Evolutionary conservation across 75 land plant species (phyloP), one percentile per base, ranked within the genome.

Genomic region (Azolla pinnata): DNA sequence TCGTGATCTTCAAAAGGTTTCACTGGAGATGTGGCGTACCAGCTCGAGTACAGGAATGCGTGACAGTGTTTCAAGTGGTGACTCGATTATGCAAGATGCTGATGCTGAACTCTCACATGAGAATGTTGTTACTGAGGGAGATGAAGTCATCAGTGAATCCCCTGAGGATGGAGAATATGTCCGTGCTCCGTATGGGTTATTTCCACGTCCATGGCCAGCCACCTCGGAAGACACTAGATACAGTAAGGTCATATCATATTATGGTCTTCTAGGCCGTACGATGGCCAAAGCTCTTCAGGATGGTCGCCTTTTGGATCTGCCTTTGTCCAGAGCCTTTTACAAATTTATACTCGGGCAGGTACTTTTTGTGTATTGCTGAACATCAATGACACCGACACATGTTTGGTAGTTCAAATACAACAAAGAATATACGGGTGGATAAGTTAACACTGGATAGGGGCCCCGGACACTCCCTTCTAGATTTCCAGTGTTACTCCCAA

Each of bases 241-340:
- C 28, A 74, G 72, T 55, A 93, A 77, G 61, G 81, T 79, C 0
- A 61, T 85, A 32, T 95, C 81, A 24, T 74, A 93, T 69, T 93
- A 88, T 54, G 80, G 87, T 29, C 64, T 93, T 26, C 71, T 93
- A 61, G 98, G 98, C 0, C 78, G 90, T 18, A 86, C 83, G 24
- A 88, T 93, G 82, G 95, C 87, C 40, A 93, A 93, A 72, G 95
- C 98, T 50, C 73, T 93, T 49, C 98, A 93, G 69, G 98, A 93
- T 84, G 98, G 98, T 4, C 75, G 98, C 49, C 81, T 93, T 29
- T 72, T 93, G 68, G 98, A 93, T 54, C 64, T 93, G 32, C 98
- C 98, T 14, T 48, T 93, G 20, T 93, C 98, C 42, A 71, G 71
- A 10, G 76, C 87, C 18, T 88, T 93, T 50, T 88, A 85, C 53